Base-by-base conservation (phyloP, 148 eudicot species). In the Limonium bicolor region DNA sequence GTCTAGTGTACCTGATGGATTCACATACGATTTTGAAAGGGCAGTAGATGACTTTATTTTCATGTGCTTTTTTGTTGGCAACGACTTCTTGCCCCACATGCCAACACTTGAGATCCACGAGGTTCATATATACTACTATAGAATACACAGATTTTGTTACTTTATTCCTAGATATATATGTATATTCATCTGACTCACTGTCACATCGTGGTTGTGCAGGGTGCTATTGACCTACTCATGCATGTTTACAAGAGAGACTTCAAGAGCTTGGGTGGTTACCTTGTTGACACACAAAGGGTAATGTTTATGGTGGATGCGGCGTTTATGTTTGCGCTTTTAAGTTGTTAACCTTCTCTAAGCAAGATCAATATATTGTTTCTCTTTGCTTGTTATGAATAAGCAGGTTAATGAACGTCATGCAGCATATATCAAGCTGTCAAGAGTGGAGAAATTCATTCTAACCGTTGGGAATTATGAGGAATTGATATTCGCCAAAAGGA, bases 31-130 rank as follows among this genome's bases (percentile, higher is more conserved):
- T 22, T 7, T 56, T 3, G 78, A 76, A 50, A 33, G 75, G 11
- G 18, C 55, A 0, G 35, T 76, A 1, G 83, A 76, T 28, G 83
- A 76, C 39, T 71, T 76, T 27, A 40, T 76, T 5, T 76, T 76
- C 20, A 51, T 71, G n/a, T 76, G 77, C 22, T 68, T 76, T 52
- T 76, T 76, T 38, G 51, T 40, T 7, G 83, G 78, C 4, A 76
- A 71, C 25, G 74, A 76, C 50, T 76, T 76, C 33, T 41, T 76
- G 3, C 82, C 82, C 0, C 77, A 58, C 17, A 51, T 71, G 61
- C 77, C 77, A 0, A 54, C 68, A 0, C 48, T 76, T 41, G 63
- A 61, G 23, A 58, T 76, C 7, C 65, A 48, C 7, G 77, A 76
- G 82, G 82, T 75, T 40, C 19, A 2, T 39, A 35, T 19, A 35